A percentile compares a stretch with the other conserved stretches of the same genome.
Conservation (phyloP, 768 basidiomycete genomes). For the Scleroderma citrinum region DNA sequence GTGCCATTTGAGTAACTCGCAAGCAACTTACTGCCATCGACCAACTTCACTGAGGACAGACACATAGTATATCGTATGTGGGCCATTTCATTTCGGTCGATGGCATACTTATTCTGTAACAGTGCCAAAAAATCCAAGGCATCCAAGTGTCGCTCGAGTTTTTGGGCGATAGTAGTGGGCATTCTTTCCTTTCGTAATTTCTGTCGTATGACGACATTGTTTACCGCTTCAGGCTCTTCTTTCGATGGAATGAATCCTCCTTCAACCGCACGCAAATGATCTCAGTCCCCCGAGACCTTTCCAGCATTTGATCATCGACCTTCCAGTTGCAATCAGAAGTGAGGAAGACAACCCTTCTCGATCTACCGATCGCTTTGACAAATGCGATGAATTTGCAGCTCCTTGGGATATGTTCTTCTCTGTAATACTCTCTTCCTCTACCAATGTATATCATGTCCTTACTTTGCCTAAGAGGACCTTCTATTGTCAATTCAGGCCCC, state of each 20-base stretch:
- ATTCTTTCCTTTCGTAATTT: conserved; percentile 10
- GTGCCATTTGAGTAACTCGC: no score
- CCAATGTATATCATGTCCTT: conserved; percentile 9
- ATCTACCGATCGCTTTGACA: conserved; percentile 48
- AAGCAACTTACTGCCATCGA: no score
- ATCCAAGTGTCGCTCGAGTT: conserved; percentile 91
- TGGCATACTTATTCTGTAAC: conserved; percentile 6
- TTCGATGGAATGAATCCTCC: conserved; percentile 96
- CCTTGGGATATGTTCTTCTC: conserved; percentile 52
- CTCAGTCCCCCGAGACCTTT: no score
- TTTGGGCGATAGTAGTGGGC: conserved; percentile 77
- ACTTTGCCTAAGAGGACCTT: conserved; percentile 64
- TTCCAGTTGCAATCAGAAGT: conserved; percentile 50
- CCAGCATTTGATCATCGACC: neutral
- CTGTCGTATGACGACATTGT: conserved; percentile 12
- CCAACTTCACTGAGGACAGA: no score
- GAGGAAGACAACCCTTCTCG: conserved; percentile 55
- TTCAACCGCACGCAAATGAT: conserved; percentile 86
- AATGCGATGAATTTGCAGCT: conserved; percentile 60
- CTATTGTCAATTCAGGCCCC: conserved; percentile 95
- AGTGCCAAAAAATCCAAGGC: conserved; percentile 81
- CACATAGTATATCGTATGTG: no score
- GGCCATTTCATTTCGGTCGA: neutral
- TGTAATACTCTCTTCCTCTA: conserved; percentile 3
- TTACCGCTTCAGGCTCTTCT: conserved; percentile 85